phyloP scores from a whole-genome alignment of 306 rosid species.

The Acacia acuminata region DNA sequence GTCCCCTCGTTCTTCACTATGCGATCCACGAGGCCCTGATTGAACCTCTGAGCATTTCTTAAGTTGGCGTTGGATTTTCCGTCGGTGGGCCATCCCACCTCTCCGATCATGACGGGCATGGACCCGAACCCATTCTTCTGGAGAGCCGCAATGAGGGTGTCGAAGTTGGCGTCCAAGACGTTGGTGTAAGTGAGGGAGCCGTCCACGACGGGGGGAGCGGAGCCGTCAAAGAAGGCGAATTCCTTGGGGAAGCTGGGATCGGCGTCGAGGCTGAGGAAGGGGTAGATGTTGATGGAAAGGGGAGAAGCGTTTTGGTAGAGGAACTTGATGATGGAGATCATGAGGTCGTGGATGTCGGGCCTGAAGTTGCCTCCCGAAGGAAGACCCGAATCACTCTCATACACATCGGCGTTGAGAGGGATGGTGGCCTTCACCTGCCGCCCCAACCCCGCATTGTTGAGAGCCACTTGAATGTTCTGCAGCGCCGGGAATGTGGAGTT shows the following conservation, averaged over 20 bases:
- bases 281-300: slow-evolving; percentile 87
- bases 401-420: slow-evolving; percentile 91
- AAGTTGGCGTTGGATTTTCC: slow-evolving; percentile 66
- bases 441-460: slow-evolving; percentile 74
- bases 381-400: slow-evolving; percentile 58
- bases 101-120: slow-evolving; percentile 80
- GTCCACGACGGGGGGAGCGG: slow-evolving; percentile 71
- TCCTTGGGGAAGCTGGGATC: slow-evolving; percentile 92
- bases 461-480: slow-evolving; percentile 84
- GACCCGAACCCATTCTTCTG: slow-evolving; percentile 74
- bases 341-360: slow-evolving; percentile 59
- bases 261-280: slow-evolving; percentile 87
- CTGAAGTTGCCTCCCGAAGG: slow-evolving; percentile 94
- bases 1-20: slow-evolving; percentile 59
- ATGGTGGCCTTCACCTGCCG: slow-evolving; percentile 82
- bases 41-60: slow-evolving; percentile 64
- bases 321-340: slow-evolving; percentile 69
- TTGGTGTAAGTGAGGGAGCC: slow-evolving; percentile 75
- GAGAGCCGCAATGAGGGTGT: slow-evolving; percentile 80
- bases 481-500: slow-evolving; percentile 76
- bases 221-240: slow-evolving; percentile 79
- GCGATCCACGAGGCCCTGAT: slow-evolving; percentile 69
- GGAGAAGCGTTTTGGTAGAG: slow-evolving; percentile 57
- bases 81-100: slow-evolving; percentile 96
- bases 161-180: slow-evolving; percentile 87